Base-by-base conservation (phyloP, 2,329 filamentous ascomycete species). In the Zymoseptoria passerinii region DNA sequence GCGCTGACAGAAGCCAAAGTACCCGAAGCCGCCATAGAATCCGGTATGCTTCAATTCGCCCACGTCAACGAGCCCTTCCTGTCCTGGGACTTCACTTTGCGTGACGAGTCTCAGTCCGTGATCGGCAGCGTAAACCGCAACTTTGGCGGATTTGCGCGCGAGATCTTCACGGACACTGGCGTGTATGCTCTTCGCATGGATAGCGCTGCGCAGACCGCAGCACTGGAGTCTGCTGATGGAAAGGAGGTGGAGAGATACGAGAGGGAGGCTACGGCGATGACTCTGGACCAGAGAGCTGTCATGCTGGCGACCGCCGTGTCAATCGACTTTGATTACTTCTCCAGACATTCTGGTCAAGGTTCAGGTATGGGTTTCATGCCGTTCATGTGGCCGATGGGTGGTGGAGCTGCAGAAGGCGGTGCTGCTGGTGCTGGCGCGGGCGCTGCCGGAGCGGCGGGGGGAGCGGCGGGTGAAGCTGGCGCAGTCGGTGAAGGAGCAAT, bases 261-360 rank as follows among this genome's bases (percentile, higher is more conserved):
- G 53, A 49, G 65, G 16, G 64, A 69, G 1, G 62, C 66, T 9
- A 73, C 74, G 1, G 81, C 81, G 3, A 84, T 87, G 83, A 85
- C 83, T 1, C 76, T 87, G 2, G 84, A 86, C 65, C 83, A 86
- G 68, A 77, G 84, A 55, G 84, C 84, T 2, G 78, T 86, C 27
- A 86, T 86, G 83, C 76, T 87, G 8, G 83, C 84, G 8, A 85
- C 83, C 0, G 84, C 84, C 6, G 83, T 86, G 10, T 83, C 77
- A 57, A 78, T 86, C 52, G 84, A 87, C 66, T 86, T 86, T 60
- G 84, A 87, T 67, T 87, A 86, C 70, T 87, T 87, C 72, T 85
- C 82, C 58, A 76, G 83, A 1, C 81, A 85, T 61, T 83, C 80
- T 55, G 70, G 74, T 18, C 68, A 73, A 2, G 76, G 76, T 8